Conservation (phyloP, 805 yeast species). For the Spathaspora passalidarum region DNA sequence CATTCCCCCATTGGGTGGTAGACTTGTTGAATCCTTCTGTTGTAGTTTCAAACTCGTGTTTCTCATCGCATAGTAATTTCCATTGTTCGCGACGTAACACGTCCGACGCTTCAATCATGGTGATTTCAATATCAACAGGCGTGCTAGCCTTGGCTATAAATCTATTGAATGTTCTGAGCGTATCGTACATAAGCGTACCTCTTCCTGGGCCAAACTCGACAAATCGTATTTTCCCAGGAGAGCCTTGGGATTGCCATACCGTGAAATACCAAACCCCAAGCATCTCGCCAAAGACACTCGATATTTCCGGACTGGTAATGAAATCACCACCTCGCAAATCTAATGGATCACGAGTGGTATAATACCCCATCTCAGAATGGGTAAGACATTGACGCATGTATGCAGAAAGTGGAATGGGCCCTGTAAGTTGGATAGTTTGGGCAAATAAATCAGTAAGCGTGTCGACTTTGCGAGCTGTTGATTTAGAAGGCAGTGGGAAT, state of each 20-base stretch:
- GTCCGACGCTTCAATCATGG: constrained; percentile 70
- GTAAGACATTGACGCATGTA: constrained; percentile 82
- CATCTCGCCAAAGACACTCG: constrained; percentile 84
- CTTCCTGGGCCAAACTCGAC: constrained; percentile 85
- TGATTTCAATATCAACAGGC: constrained; percentile 36
- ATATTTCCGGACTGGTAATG: constrained; percentile 82
- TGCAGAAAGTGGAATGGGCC: constrained; percentile 70
- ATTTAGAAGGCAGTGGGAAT: constrained; percentile 23
- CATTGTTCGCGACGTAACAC: constrained; percentile 59
- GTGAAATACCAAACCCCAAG: constrained; percentile 70
- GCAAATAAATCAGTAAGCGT: constrained; percentile 37
- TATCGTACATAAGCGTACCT: constrained; percentile 75
- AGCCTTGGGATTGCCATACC: constrained; percentile 55
- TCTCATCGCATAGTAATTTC: constrained; percentile 40
- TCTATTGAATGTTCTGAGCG: constrained; percentile 46
- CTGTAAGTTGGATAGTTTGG: constrained; percentile 60
- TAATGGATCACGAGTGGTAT: constrained; percentile 73
- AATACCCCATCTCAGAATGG: constrained; percentile 75
- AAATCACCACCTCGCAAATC: constrained; percentile 66
- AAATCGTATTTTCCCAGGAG: constrained; percentile 48
- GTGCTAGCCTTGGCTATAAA: constrained; percentile 41
- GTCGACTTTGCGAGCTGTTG: constrained; percentile 12
- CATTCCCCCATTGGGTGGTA: constrained; percentile 49
- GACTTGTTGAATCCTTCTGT: constrained; percentile 36
- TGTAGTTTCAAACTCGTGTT: constrained; percentile 13